These are phyloP conservation scores for Yarrowia hollandica DNA, from an alignment of 805 yeast genomes.

Conservation along the genomic window DNA sequence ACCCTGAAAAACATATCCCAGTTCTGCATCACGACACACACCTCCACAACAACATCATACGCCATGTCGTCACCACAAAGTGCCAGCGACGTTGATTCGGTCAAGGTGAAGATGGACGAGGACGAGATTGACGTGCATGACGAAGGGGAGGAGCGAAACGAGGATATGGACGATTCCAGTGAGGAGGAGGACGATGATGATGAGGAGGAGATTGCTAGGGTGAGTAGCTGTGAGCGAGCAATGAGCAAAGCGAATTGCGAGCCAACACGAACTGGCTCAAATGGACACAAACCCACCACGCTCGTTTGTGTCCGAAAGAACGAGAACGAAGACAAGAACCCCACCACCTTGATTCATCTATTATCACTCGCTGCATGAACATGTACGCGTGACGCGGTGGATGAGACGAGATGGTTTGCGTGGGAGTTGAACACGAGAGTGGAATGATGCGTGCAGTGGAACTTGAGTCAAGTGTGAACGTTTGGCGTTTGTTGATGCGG, in stretches of 20 bases:
- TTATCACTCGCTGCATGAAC: no score
- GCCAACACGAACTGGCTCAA: not conserved
- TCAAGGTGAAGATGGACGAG: slow-evolving; percentile 17
- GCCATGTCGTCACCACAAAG: slow-evolving; percentile 9
- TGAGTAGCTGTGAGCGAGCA: slow-evolving; percentile 32
- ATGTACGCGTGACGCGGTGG: no score
- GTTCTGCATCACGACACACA: not conserved
- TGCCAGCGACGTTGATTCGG: slow-evolving; percentile 16
- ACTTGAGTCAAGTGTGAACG: no score
- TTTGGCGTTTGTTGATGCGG: no score
- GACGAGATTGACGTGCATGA: not conserved
- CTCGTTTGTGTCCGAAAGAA: no score
- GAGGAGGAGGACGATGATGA: slow-evolving; percentile 93
- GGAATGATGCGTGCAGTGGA: no score
- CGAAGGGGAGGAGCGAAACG: slow-evolving; percentile 25
- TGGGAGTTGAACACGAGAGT: no score
- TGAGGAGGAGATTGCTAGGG: slow-evolving; percentile 78
- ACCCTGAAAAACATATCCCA: slow-evolving; percentile 1
- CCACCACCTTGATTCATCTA: no score
- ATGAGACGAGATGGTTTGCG: no score
- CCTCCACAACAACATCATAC: not conserved
- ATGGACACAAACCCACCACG: no score
- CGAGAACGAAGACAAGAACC: no score
- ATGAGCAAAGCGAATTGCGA: not conserved
- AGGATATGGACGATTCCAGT: slow-evolving; percentile 65